A percentile compares a stretch with the other conserved stretches of the same genome.
Conservation (phyloP, 805 yeast species). For the Candida coquimbonensis region DNA sequence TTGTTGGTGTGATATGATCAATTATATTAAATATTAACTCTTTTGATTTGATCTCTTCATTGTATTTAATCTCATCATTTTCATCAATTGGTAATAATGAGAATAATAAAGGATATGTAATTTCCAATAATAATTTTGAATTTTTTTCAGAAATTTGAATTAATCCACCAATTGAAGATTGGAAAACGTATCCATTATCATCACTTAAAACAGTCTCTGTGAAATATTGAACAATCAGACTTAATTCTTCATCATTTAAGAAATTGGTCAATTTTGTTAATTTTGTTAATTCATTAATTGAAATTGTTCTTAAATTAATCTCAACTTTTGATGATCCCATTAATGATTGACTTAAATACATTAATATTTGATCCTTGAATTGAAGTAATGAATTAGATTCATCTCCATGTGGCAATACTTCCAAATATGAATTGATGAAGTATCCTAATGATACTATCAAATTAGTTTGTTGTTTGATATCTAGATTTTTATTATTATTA, state of each 20-base stretch:
- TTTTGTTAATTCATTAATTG: conserved; percentile 58
- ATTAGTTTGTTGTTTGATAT: conserved; percentile 50
- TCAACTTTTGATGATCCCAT: conserved; percentile 63
- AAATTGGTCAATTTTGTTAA: conserved; percentile 44
- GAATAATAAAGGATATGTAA: conserved; percentile 46
- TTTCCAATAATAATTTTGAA: conserved; percentile 38
- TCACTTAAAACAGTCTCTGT: conserved; percentile 53
- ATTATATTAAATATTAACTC: conserved; percentile 22
- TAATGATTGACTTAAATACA: conserved; percentile 61
- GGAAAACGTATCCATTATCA: conserved; percentile 43
- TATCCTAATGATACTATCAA: conserved; percentile 54
- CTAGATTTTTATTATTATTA: conserved; percentile 28
- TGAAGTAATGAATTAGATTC: conserved; percentile 32
- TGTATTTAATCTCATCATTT: conserved; percentile 21
- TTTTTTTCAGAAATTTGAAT: conserved; percentile 34
- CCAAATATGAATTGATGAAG: conserved; percentile 43
- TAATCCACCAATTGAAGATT: conserved; percentile 50
- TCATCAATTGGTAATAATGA: conserved; percentile 42
- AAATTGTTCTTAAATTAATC: conserved; percentile 58
- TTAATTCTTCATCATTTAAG: conserved; percentile 47
- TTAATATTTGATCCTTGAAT: conserved; percentile 61
- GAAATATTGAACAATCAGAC: conserved; percentile 56
- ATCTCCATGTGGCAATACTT: conserved; percentile 28
- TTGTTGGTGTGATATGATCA: conserved; percentile 23
- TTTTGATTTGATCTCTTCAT: conserved; percentile 20